Conservation (phyloP, 2,329 filamentous ascomycete species). For the Fusarium concolor region DNA sequence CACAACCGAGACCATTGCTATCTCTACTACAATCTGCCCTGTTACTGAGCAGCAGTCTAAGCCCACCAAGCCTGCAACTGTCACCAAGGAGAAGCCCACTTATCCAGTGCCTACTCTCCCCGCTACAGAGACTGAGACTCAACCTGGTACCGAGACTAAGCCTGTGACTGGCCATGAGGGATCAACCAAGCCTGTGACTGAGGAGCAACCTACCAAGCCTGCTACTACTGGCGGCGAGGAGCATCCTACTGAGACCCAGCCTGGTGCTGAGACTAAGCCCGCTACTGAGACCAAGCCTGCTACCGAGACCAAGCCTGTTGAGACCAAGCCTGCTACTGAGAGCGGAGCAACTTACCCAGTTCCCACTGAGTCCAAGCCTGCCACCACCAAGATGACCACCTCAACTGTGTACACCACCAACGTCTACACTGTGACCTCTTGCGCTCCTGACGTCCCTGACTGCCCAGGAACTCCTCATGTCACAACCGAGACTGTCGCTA, state of each 20-base stretch:
- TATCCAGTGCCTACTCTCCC: conserved; percentile 6
- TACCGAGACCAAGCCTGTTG: conserved; percentile 7
- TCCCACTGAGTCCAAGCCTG: too few species aligned
- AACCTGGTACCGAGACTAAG: background rate
- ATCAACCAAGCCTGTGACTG: background rate
- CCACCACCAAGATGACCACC: conserved; percentile 19
- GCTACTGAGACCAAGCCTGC: too few species aligned
- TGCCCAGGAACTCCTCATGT: conserved; percentile 21
- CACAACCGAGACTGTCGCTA: conserved; percentile 24
- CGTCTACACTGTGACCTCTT: conserved; percentile 27
- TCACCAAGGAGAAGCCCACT: conserved; percentile 1
- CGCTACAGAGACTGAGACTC: conserved; percentile 6
- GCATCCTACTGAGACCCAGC: too few species aligned
- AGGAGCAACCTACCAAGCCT: background rate
- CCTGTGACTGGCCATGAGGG: conserved; percentile 4
- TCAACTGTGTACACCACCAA: conserved; percentile 31
- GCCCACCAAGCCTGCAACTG: conserved; percentile 12
- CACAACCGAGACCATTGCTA: conserved; percentile 40
- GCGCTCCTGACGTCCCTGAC: conserved; percentile 15
- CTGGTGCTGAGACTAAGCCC: background rate
- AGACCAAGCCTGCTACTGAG: conserved; percentile 5
- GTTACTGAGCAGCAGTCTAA: conserved; percentile 20
- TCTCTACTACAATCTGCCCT: conserved; percentile 41
- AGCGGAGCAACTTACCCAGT: too few species aligned
- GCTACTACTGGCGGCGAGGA: background rate